Conservation (phyloP, 768 basidiomycete genomes). For the Crepidotus variabilis region DNA sequence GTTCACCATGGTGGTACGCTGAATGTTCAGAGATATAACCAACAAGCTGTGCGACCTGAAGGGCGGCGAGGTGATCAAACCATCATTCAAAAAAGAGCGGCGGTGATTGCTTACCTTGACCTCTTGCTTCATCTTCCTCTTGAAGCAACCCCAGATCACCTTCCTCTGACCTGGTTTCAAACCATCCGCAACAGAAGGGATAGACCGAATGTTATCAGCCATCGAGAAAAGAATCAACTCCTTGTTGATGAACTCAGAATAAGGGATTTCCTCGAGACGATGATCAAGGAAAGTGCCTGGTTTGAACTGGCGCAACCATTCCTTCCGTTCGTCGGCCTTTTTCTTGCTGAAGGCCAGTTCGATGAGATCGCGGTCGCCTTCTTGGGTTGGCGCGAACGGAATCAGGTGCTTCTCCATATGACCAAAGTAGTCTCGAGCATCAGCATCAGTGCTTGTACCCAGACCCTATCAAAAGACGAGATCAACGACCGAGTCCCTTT, state of each 20-base stretch:
- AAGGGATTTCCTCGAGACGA: conserved; percentile 78
- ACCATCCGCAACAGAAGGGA: conserved; percentile 91
- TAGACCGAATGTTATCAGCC: conserved; percentile 98
- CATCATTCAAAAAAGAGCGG: not conserved
- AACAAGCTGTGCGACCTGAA: conserved; percentile 86
- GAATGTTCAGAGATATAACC: conserved; percentile 95
- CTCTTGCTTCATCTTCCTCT: conserved; percentile 86
- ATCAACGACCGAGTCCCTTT: not conserved
- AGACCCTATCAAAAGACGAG: conserved; percentile 66
- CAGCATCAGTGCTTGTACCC: conserved; percentile 86
- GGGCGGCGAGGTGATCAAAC: not conserved
- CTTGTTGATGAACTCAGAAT: conserved; percentile 95
- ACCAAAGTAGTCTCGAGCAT: conserved; percentile 91
- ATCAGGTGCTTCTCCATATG: conserved; percentile 94
- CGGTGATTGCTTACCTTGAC: conserved; percentile 64
- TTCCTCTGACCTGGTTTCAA: conserved; percentile 98
- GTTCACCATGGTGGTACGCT: conserved; percentile 96
- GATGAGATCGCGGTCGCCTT: conserved; percentile 84
- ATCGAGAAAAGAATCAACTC: conserved; percentile 98
- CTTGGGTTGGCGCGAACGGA: conserved; percentile 76
- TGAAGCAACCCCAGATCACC: conserved; percentile 95
- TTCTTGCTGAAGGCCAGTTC: conserved; percentile 99
- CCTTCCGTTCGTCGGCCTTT: conserved; percentile 97
- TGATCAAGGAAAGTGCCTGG: conserved; percentile 95
- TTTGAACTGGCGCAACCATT: conserved; percentile 95